Conservation (phyloP, 2,329 filamentous ascomycete genomes). For the Claviceps arundinis region DNA sequence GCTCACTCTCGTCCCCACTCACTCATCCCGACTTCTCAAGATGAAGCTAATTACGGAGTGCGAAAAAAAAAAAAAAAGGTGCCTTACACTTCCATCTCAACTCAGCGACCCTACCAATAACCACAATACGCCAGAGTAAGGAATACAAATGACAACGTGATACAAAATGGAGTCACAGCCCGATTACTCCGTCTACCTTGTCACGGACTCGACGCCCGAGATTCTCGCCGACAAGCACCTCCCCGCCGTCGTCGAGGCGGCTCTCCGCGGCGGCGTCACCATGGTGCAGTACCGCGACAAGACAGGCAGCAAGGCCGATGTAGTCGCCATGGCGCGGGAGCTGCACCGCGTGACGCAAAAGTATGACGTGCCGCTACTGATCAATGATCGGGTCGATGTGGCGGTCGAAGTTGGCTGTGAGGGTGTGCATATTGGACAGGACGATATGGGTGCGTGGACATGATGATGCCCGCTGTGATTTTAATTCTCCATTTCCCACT, state of each 20-base stretch:
- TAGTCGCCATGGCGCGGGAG: constrained; percentile 56
- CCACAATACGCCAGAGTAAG: neutral
- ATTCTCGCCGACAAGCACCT: constrained; percentile 65
- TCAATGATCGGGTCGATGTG: constrained; percentile 89
- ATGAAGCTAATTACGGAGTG: neutral
- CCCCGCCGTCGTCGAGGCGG: constrained; percentile 57
- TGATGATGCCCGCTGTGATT: neutral
- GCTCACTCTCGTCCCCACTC: neutral
- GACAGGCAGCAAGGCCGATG: constrained; percentile 55
- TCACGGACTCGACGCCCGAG: constrained; percentile 81
- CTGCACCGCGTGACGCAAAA: constrained; percentile 59
- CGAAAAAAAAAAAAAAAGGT: neutral
- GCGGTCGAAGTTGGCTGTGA: constrained; percentile 76
- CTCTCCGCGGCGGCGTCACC: constrained; percentile 67
- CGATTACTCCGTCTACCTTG: constrained; percentile 77
- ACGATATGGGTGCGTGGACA: constrained; percentile 59
- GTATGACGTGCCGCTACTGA: constrained; percentile 64
- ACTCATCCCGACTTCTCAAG: neutral
- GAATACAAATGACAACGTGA: neutral
- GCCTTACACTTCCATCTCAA: neutral
- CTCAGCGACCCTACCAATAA: too few relatives aligned
- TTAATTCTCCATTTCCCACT: neutral
- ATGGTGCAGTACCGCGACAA: constrained; percentile 90
- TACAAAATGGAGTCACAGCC: constrained; percentile 17
- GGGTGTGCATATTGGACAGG: constrained; percentile 88